Conservation (phyloP, 1,139 yeast species). For the Pichia inconspicua region DNA sequence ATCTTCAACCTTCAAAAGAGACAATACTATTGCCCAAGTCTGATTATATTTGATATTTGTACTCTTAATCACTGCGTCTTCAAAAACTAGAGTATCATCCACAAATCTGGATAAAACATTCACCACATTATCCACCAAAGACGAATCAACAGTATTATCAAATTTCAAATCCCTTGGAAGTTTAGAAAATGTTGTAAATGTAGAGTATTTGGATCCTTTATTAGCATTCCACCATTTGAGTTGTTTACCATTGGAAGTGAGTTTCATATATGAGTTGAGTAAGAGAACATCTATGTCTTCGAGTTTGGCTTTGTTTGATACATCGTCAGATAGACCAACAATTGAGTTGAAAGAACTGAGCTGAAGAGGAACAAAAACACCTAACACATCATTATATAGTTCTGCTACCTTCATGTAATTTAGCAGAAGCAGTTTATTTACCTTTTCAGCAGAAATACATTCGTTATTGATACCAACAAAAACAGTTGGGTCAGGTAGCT, state of each 20-base stretch:
- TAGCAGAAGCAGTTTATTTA: conserved; percentile 34
- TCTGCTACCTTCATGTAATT: conserved; percentile 21
- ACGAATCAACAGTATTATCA: conserved; percentile 12
- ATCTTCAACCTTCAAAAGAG: conserved; percentile 12
- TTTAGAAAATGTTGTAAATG: conserved; percentile 24
- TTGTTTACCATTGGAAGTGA: conserved; percentile 16
- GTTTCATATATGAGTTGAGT: conserved; percentile 37
- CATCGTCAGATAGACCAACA: conserved; percentile 7
- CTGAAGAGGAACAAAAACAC: conserved; percentile 14
- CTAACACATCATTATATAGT: conserved; percentile 15
- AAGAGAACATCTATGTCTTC: conserved; percentile 46
- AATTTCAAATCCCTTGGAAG: conserved; percentile 21
- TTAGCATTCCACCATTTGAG: conserved; percentile 26
- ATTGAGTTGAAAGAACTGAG: conserved; percentile 16
- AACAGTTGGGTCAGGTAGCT: conserved; percentile 43
- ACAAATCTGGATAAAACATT: conserved; percentile 21
- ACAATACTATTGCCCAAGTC: conserved; percentile 22
- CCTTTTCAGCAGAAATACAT: conserved; percentile 22
- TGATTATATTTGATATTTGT: conserved; percentile 18
- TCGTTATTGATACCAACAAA: conserved; percentile 34
- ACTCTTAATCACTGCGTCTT: conserved; percentile 12
- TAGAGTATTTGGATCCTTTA: conserved; percentile 18
- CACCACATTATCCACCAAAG: conserved; percentile 15
- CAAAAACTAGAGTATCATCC: conserved; percentile 20
- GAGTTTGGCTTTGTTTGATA: conserved; percentile 21